Conservation (phyloP, 2,329 filamentous ascomycete species). For the Penicillium sp. region DNA sequence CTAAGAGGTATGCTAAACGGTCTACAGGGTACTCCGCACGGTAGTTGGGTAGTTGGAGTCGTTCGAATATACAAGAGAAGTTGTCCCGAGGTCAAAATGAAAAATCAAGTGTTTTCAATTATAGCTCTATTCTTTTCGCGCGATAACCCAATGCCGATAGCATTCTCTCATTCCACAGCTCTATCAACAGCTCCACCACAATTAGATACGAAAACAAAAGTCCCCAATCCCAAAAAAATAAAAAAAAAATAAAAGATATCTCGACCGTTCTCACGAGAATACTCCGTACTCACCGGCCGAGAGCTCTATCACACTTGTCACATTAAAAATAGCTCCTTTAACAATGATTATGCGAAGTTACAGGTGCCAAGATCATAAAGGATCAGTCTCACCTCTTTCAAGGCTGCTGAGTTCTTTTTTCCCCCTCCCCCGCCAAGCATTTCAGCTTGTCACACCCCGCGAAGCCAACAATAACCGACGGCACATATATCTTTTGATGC, state of each 20-base stretch:
- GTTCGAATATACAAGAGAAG: not conserved
- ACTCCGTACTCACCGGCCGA: not conserved
- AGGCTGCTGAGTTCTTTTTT: not conserved
- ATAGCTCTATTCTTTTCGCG: not conserved
- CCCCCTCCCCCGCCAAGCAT: slow-evolving; percentile 6
- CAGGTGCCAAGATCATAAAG: not conserved
- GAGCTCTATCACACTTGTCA: slow-evolving; percentile 1
- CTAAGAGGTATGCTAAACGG: not conserved
- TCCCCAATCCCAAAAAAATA: not conserved
- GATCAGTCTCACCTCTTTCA: not conserved
- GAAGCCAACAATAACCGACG: not conserved
- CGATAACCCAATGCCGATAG: not conserved
- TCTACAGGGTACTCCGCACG: too few relatives aligned
- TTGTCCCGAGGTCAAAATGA: not conserved
- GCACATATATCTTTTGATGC: not conserved
- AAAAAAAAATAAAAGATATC: not conserved
- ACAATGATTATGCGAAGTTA: not conserved
- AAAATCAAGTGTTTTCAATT: too few relatives aligned
- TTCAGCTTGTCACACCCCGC: not conserved
- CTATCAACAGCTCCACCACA: too few relatives aligned
- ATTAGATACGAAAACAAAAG: not conserved
- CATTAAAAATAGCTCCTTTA: slow-evolving; percentile 2
- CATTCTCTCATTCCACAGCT: not conserved
- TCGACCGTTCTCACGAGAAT: not conserved
- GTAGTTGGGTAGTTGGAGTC: not conserved